A percentile compares a stretch with the other conserved stretches of the same genome.
phyloP scores from a whole-genome alignment of 768 basidiomycete genomes.

The Rhizopogon rudus region DNA sequence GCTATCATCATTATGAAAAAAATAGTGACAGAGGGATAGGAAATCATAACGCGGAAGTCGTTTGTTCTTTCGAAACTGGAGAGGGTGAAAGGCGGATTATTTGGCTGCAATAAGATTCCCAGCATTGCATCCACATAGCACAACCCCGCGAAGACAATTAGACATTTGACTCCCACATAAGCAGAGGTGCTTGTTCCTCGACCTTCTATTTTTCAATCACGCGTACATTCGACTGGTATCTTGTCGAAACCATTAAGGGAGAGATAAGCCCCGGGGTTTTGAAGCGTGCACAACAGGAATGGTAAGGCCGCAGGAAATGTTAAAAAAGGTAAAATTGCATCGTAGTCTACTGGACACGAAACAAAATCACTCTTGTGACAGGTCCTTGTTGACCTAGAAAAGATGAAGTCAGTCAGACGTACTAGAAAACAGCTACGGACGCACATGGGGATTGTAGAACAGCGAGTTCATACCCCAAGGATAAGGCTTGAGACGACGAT shows the following conservation, averaged over 20 bases:
- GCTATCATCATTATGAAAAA: too few species aligned
- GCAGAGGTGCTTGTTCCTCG: too few species aligned
- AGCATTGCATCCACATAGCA: too few species aligned
- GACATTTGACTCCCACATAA: too few species aligned
- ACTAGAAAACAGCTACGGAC: conserved; percentile 15
- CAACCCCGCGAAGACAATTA: too few species aligned
- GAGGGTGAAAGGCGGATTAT: too few species aligned
- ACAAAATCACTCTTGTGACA: conserved; percentile 29
- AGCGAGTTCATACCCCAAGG: conserved; percentile 84
- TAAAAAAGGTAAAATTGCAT: background rate
- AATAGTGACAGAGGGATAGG: too few species aligned
- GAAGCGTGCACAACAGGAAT: background rate
- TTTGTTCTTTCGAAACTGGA: too few species aligned
- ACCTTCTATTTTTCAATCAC: background rate
- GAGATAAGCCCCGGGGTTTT: background rate
- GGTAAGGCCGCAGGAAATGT: background rate
- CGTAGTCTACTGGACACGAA: background rate
- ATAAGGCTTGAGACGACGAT: conserved; percentile 71
- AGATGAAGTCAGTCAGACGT: conserved; percentile 2
- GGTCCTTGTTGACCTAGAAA: conserved; percentile 59
- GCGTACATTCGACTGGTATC: background rate
- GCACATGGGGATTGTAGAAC: conserved; percentile 74
- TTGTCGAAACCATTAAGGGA: background rate
- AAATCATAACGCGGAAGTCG: too few species aligned
- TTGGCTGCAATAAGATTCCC: too few species aligned